phyloP scores from a whole-genome alignment of 176 grass and related monocot species.

The Phyllostachys edulis region DNA sequence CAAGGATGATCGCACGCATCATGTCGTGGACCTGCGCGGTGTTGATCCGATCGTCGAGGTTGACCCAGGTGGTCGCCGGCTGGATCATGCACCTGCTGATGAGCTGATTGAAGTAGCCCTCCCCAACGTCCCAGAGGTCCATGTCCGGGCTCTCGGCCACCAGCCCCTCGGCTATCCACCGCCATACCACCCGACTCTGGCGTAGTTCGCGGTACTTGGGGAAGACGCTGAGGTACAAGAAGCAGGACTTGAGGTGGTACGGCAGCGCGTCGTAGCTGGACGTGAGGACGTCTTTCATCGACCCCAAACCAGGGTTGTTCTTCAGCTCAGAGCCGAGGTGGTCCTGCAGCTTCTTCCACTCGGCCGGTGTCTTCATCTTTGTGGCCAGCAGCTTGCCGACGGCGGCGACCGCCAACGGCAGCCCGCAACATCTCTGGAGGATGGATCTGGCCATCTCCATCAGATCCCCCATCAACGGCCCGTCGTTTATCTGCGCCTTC shows the following conservation, averaged over 20 bases:
- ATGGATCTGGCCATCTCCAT: background rate
- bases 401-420: background rate
- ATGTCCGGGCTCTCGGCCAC: background rate
- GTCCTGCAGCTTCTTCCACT: conserved; percentile 33
- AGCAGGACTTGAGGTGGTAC: background rate
- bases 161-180: conserved; percentile 45
- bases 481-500: background rate
- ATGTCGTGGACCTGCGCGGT: conserved; percentile 29
- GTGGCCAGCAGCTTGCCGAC: background rate
- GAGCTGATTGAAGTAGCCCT: conserved; percentile 29
- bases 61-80: background rate
- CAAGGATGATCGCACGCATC: conserved; percentile 38
- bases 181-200: background rate
- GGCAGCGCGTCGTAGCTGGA: conserved; percentile 13
- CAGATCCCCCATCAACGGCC: background rate
- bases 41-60: background rate
- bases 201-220: conserved; percentile 27
- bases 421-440: background rate
- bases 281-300: conserved; percentile 16
- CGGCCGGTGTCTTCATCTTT: background rate
- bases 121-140: background rate
- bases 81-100: conserved; percentile 33
- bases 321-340: conserved; percentile 27
- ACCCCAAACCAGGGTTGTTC: background rate
- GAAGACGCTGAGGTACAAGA: conserved; percentile 29